Base-by-base conservation (phyloP, 1,284 basidiomycete genomes). In the Cystobasidium slooffiae region DNA sequence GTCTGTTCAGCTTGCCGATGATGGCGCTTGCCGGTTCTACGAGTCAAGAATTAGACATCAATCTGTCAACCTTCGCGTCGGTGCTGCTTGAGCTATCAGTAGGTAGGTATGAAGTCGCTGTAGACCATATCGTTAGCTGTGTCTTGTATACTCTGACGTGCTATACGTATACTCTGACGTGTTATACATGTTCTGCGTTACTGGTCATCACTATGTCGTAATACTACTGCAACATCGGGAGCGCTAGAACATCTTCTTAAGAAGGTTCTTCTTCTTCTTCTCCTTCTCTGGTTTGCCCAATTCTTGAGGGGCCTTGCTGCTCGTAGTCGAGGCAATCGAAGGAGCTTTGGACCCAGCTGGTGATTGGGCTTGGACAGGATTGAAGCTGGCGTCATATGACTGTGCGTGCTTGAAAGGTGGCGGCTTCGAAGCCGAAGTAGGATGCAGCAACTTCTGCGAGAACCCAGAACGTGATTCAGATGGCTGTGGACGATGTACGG, bases 241-340 rank as follows among this genome's bases (percentile, higher is more conserved):
- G 2, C 31, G 31, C 31, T 31, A 66, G 52, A 73, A 73, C 6
- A 61, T 53, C 63, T 73, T 73, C 63, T 73, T 73, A 22, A 73
- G 51, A 6, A 73, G n/a, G 43, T 73, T 73, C 63, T 73, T 73
- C 70, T 73, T 73, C 24, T 73, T 73, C 55, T 73, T 73, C n/a
- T 68, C 66, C 70, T 73, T 73, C 52, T 73, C 70, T 51, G 46
- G 43, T 44, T 41, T 67, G 24, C 43, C 55, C 55, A 18, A 16
- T 14, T 37, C 67, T n/a, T 39, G 22, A 16, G 24, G 14, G 6
- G 24, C 70, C 16, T 44, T 44, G 43, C 55, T 55, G 14, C 56
- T 39, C 18, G 70, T 47, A 1, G 63, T 56, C 3, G 70, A 73
- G 46, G 70, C 62, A 39, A 73, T 66, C 5, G 70, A 73, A 47